Base-by-base conservation (phyloP, 1,284 basidiomycete species). In the Puccinia coronata region DNA sequence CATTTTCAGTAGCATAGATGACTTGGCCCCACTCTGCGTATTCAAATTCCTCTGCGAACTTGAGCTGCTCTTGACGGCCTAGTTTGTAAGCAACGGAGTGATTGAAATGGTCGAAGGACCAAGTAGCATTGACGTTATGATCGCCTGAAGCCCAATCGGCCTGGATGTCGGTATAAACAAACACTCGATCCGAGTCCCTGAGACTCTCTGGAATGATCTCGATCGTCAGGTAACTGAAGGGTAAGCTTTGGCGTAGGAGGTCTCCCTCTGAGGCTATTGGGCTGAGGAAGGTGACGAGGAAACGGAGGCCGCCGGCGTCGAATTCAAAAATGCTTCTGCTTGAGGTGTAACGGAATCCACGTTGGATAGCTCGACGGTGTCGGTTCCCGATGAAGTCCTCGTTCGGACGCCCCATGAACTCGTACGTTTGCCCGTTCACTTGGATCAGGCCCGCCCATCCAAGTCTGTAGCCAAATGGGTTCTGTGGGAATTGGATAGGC, bases 11-110 rank as follows among this genome's bases (percentile, higher is more conserved):
- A 47, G 85, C 84, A 61, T 84, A 86, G 23, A 84, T 83, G 9
- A 83, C 83, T 53, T 82, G 83, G 41, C 85, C 85, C 85, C 85
- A 86, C 70, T 86, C 85, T 67, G 85, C 84, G 25, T 85, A 83
- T 80, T 86, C 85, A n/a, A 83, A 83, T 82, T 81, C 84, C 81
- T 86, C 85, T 51, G 83, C 83, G 80, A 84, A 85, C 20, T 82
- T 73, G 72, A 85, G 73, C n/a, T 84, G 85, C 18, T 83, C 75
- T 69, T 83, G 83, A 65, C 85, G 83, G 8, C 82, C 79, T 47
- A 86, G 41, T 36, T 84, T 83, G 82, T 83, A 86, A 31, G 25
- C 28, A 20, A 82, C 82, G 11, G 83, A 82, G 61, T 84, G 83
- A 65, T 83, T 79, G 65, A 82, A 82, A 53, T 84, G 75, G 61